Evolutionary conservation across 2,329 filamentous ascomycete species (phyloP).

Genomic region (Myriosclerotinia duriaeana): DNA sequence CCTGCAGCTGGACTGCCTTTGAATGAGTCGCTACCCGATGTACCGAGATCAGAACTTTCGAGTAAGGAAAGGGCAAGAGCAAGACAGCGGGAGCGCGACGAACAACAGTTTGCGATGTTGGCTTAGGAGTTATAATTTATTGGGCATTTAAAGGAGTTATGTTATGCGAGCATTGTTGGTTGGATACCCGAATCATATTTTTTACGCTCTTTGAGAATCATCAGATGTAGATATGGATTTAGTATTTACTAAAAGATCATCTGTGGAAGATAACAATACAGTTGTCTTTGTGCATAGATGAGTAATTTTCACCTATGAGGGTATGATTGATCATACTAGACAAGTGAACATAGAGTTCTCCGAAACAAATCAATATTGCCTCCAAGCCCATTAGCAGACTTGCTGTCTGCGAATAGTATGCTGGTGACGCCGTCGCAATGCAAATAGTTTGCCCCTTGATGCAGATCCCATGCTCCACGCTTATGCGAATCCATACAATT

Average conservation of each 20-base stretch:
- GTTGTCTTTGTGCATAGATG: not conserved
- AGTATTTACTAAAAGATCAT: not conserved
- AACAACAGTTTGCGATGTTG: conserved; percentile 37
- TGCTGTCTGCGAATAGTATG: not conserved
- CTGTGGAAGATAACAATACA: not conserved
- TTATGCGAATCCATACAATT: conserved; percentile 16
- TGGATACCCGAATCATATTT: conserved; percentile 31
- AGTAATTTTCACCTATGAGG: not conserved
- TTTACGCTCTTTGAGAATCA: conserved; percentile 4
- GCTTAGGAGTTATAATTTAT: conserved; percentile 30
- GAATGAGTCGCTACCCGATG: conserved; percentile 35
- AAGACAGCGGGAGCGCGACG: conserved; percentile 33
- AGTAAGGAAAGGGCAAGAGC: conserved; percentile 35
- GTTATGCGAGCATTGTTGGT: conserved; percentile 23
- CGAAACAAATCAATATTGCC: not conserved
- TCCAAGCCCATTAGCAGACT: not conserved
- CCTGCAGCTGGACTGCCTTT: conserved; percentile 32
- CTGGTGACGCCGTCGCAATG: conserved; percentile 17
- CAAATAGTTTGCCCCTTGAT: not conserved
- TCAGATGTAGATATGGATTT: conserved; percentile 10
- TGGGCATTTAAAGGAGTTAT: conserved; percentile 37
- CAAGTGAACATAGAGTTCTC: not conserved
- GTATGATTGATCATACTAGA: not conserved
- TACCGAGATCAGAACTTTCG: conserved; percentile 34
- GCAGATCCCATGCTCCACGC: conserved; percentile 22